Conservation (phyloP, 306 rosid species). For the Alnus glutinosa region DNA sequence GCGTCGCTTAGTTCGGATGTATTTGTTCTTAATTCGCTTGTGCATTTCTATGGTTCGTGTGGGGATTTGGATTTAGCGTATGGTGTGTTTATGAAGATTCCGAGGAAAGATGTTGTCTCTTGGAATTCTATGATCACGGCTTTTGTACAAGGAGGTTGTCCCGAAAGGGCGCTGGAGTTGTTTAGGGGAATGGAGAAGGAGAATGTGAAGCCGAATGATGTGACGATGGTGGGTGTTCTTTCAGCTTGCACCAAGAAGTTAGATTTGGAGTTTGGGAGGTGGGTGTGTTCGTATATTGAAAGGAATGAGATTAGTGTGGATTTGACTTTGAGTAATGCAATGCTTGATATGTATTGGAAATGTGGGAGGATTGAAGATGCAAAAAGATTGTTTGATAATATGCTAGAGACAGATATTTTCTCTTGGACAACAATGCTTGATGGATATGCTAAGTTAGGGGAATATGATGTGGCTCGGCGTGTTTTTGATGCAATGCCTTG, state of each 20-base stretch:
- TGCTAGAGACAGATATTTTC: constrained; percentile 65
- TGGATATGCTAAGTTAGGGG: constrained; percentile 56
- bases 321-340: constrained; percentile 61
- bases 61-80: constrained; percentile 48
- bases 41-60: constrained; percentile 55
- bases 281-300: constrained; percentile 55
- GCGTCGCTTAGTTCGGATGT: constrained; percentile 43
- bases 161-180: constrained; percentile 47
- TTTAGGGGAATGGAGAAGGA: constrained; percentile 48
- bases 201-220: constrained; percentile 52
- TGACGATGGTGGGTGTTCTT: constrained; percentile 63
- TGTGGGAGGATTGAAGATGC: constrained; percentile 58
- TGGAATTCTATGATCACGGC: constrained; percentile 67
- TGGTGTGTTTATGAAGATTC: constrained; percentile 44
- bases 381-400: constrained; percentile 45
- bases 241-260: constrained; percentile 55
- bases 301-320: constrained; percentile 40
- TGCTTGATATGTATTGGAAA: constrained; percentile 64
- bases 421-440: constrained; percentile 73
- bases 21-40: constrained; percentile 55
- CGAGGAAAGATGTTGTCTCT: constrained; percentile 51
- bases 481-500: constrained; percentile 50
- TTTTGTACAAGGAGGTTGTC: constrained; percentile 44
- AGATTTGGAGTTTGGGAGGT: constrained; percentile 62
- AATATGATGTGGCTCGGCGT: constrained; percentile 43